phyloP scores from a whole-genome alignment of 2,329 filamentous ascomycete genomes.

The Aspergillus sp. region DNA sequence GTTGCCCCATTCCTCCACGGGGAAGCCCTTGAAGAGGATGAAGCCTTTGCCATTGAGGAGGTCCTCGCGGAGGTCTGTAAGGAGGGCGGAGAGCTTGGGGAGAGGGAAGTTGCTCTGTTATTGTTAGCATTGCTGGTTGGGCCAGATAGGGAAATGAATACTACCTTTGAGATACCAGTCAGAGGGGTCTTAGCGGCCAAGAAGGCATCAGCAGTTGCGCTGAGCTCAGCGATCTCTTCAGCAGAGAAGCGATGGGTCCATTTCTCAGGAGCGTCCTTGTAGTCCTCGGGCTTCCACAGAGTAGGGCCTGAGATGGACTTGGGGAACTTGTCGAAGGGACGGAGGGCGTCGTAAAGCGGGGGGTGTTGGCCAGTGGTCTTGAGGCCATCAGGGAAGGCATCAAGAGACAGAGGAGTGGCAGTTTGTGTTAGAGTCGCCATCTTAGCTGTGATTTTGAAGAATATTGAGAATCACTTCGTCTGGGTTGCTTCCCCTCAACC shows the following conservation, averaged over 20 bases:
- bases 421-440: constrained; percentile 5
- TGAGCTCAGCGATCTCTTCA: constrained; percentile 68
- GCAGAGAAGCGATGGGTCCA: constrained; percentile 72
- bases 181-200: constrained; percentile 64
- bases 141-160: constrained; percentile 25
- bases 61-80: constrained; percentile 61
- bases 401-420: neutral
- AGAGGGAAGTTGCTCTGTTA: constrained; percentile 51
- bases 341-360: constrained; percentile 64
- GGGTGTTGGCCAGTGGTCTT: constrained; percentile 72
- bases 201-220: constrained; percentile 67
- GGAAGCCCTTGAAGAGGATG: constrained; percentile 86
- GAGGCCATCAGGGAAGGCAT: constrained; percentile 63
- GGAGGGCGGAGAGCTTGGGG: constrained; percentile 54
- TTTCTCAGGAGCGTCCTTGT: constrained; percentile 60
- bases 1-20: constrained; percentile 71
- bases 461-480: neutral
- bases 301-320: constrained; percentile 69
- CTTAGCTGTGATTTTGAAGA: neutral
- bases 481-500: neutral
- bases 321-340: constrained; percentile 70
- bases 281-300: constrained; percentile 69
- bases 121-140: neutral
- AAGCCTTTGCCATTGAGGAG: constrained; percentile 86
- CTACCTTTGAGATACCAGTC: constrained; percentile 68